Conservation (phyloP, 441 rosid genomes). For the Flueggea neowawraea region DNA sequence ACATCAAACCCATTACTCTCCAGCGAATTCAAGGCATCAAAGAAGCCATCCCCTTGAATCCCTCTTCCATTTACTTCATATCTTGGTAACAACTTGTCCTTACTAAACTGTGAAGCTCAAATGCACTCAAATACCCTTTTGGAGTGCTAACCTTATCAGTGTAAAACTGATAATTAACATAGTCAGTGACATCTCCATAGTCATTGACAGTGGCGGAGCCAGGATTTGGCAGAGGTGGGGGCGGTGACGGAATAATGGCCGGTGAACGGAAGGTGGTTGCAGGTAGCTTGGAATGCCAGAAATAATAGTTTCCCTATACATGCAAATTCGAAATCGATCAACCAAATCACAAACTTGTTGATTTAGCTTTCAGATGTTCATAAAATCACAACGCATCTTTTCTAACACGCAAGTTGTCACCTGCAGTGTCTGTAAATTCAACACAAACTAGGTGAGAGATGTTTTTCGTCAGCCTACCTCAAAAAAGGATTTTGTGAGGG, state of each 20-base stretch:
- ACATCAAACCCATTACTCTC: conserved; percentile 34
- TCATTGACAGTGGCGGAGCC: neutral
- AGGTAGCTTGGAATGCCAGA: conserved; percentile 65
- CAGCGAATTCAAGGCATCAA: conserved; percentile 36
- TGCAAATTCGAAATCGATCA: neutral
- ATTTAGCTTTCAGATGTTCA: too few relatives aligned
- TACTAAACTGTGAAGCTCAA: conserved; percentile 29
- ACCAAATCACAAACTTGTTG: too few relatives aligned
- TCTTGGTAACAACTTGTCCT: conserved; percentile 42
- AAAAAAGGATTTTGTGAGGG: too few relatives aligned
- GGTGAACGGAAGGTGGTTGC: conserved; percentile 22
- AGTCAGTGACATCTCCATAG: conserved; percentile 35
- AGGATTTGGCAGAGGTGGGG: too few relatives aligned
- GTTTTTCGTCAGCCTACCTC: too few relatives aligned
- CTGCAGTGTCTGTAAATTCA: too few relatives aligned
- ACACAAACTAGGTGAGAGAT: too few relatives aligned
- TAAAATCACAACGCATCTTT: too few relatives aligned
- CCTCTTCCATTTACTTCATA: conserved; percentile 60
- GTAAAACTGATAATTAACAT: conserved; percentile 56
- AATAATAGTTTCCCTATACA: conserved; percentile 52
- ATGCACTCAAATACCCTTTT: conserved; percentile 27
- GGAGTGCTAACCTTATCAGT: conserved; percentile 42
- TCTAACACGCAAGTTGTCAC: too few relatives aligned
- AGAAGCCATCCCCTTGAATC: conserved; percentile 53
- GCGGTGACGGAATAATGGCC: too few relatives aligned